Percentiles rank a stretch among this genome's conserved stretches.
These are phyloP conservation scores for Gilbertella persicaria DNA, from an alignment of 371 early-diverging fungal species.

Conservation along the genomic window DNA sequence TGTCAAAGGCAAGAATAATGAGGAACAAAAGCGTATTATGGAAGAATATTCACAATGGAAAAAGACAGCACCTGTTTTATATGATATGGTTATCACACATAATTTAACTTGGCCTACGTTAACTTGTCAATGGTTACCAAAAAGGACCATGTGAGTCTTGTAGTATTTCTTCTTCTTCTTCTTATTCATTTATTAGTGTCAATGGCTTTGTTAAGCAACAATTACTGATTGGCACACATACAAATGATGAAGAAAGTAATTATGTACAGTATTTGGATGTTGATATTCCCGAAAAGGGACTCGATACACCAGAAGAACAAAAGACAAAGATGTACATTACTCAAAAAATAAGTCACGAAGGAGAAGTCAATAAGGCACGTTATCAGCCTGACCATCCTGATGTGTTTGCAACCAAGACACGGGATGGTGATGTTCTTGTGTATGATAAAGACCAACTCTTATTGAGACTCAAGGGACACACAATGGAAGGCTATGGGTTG, in stretches of 20 bases:
- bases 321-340: slow-evolving; percentile 48
- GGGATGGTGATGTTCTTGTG: slow-evolving; percentile 87
- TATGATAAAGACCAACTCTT: slow-evolving; percentile 94
- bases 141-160: slow-evolving; percentile 72
- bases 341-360: slow-evolving; percentile 91
- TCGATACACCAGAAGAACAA: slow-evolving; percentile 45
- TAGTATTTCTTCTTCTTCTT: background rate
- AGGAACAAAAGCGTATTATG: slow-evolving; percentile 78
- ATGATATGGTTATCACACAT: slow-evolving; percentile 96
- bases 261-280: slow-evolving; percentile 91
- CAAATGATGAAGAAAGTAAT: slow-evolving; percentile 93
- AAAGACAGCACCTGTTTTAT: slow-evolving; percentile 98
- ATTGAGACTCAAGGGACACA: slow-evolving; percentile 86
- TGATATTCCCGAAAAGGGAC: slow-evolving; percentile 68
- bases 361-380: slow-evolving; percentile 94
- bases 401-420: slow-evolving; percentile 94
- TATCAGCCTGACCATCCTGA: slow-evolving; percentile 93
- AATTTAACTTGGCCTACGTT: slow-evolving; percentile 98
- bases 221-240: slow-evolving; percentile 94
- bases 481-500: slow-evolving; percentile 90
- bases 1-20: background rate
- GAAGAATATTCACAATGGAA: slow-evolving; percentile 99
- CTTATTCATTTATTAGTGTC: slow-evolving; percentile 10
- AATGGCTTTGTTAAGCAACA: slow-evolving; percentile 73
- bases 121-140: slow-evolving; percentile 98